A percentile compares a stretch with the other conserved stretches of the same genome.
Evolutionary conservation across 176 grass and related monocot species (phyloP).

Genomic region (sorghum (Sorghum bicolor)): Sorghum_bicolor_NCBIv3 NC_012875.2:54636501-54637000

Average conservation of each 20-base stretch:
- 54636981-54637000: constrained; percentile 22
- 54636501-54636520: background rate
- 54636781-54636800: background rate
- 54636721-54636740: background rate
- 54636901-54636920: background rate
- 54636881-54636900: constrained; percentile 32
- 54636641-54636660: background rate
- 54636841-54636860: background rate
- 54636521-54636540: background rate
- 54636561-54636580: background rate
- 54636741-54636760: constrained; percentile 5
- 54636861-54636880: too few relatives aligned
- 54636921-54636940: background rate
- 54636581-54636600: background rate
- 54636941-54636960: background rate
- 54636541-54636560: background rate
- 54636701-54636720: constrained; percentile 1
- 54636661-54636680: background rate
- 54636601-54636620: background rate
- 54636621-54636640: background rate
- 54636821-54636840: background rate
- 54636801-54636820: background rate
- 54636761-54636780: background rate
- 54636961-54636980: constrained; percentile 19
- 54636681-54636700: background rate